Evolutionary conservation across 495 filamentous ascomycete species (phyloP).

Genomic region (Hypomontagnella monticulosa): DNA sequence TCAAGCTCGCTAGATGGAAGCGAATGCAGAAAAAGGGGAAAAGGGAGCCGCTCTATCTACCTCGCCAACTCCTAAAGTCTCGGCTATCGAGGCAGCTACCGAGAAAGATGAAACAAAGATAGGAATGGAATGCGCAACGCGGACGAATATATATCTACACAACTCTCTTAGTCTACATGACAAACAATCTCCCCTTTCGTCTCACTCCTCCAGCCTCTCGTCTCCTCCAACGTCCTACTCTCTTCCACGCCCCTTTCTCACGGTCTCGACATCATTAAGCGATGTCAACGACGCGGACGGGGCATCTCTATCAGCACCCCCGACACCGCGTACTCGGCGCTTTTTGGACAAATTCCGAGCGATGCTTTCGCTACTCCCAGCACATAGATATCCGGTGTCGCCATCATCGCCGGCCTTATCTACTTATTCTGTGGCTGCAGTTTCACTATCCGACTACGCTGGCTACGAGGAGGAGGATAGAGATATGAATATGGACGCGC

Average conservation of each 20-base stretch:
- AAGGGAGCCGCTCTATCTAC: too few relatives aligned
- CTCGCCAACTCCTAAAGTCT: too few relatives aligned
- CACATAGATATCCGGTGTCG: neutral
- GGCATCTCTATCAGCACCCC: neutral
- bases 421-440: neutral
- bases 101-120: neutral
- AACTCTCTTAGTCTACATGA: neutral
- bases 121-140: neutral
- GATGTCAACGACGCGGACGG: neutral
- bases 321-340: neutral
- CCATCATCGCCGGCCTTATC: constrained; percentile 4
- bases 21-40: too few relatives aligned
- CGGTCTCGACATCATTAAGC: neutral
- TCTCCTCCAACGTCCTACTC: neutral
- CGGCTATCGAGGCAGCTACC: too few relatives aligned
- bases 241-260: neutral
- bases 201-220: neutral
- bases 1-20: too few relatives aligned
- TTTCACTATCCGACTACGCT: neutral
- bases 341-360: constrained; percentile 20
- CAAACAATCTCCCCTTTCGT: neutral
- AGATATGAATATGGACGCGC: neutral
- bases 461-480: neutral
- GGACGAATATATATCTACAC: neutral
- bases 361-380: constrained; percentile 9